Percentiles rank a stretch among this genome's conserved stretches.
phyloP scores from a whole-genome alignment of 2,329 filamentous ascomycete species.

The Cercospora sesami region DNA sequence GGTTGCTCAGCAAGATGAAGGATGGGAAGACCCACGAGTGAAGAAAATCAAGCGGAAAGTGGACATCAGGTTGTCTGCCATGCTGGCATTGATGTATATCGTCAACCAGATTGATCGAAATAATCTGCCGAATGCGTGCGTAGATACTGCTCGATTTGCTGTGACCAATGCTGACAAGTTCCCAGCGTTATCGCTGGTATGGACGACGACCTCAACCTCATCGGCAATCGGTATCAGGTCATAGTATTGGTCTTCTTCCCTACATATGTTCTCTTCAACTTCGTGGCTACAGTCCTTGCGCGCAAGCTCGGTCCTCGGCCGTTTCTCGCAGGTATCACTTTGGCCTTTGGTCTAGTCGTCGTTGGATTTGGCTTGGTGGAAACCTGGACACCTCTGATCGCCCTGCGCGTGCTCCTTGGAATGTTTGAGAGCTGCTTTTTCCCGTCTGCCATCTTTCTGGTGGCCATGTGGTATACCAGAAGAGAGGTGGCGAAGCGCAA shows the following conservation, averaged over 20 bases:
- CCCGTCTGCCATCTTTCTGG: slow-evolving; percentile 9
- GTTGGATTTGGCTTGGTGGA: slow-evolving; percentile 9
- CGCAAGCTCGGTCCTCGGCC: slow-evolving; percentile 56
- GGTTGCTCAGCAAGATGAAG: neutral
- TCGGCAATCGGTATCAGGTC: slow-evolving; percentile 41
- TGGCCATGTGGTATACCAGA: slow-evolving; percentile 11
- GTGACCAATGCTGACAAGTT: neutral
- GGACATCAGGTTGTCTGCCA: slow-evolving; percentile 10
- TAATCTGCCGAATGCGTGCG: slow-evolving; percentile 19
- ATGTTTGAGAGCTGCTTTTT: slow-evolving; percentile 35
- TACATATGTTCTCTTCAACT: slow-evolving; percentile 61
- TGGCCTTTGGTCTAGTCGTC: slow-evolving; percentile 40
- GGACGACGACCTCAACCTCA: slow-evolving; percentile 47
- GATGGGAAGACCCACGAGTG: slow-evolving; percentile 17
- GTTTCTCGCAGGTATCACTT: slow-evolving; percentile 55
- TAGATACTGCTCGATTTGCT: neutral
- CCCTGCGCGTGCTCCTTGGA: slow-evolving; percentile 41
- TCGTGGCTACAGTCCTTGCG: slow-evolving; percentile 38
- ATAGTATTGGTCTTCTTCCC: slow-evolving; percentile 32
- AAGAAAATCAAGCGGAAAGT: slow-evolving; percentile 17
- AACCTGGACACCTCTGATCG: slow-evolving; percentile 38
- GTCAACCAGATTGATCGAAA: slow-evolving; percentile 17
- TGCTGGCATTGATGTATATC: slow-evolving; percentile 18
- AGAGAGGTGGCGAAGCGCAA: slow-evolving; percentile 12
- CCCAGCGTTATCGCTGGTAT: slow-evolving; percentile 42